Percentiles rank a stretch among this genome's conserved stretches.
Conservation (phyloP, 192 early-diverging fungal species). For the Allomyces javanicus region DNA sequence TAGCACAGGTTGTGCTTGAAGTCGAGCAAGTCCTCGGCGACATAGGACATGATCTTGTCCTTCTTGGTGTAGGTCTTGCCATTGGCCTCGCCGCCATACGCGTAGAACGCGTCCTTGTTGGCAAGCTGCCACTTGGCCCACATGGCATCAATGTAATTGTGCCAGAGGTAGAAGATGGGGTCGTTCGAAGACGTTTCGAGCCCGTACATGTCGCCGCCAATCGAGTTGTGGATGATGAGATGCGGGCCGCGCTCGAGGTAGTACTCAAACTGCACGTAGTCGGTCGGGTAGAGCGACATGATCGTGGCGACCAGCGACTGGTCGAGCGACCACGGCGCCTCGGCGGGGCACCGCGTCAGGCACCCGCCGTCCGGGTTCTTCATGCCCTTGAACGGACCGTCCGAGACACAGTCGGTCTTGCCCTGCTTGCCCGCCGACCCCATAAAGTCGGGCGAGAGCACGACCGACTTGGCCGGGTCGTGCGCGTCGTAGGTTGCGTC, state of each 20-base stretch:
- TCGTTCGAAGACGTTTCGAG: conserved; percentile 14
- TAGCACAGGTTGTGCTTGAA: not conserved
- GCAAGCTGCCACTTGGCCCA: conserved; percentile 14
- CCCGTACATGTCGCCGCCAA: conserved; percentile 9
- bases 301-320: not conserved
- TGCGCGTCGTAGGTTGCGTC: not conserved
- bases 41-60: not conserved
- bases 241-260: conserved; percentile 11
- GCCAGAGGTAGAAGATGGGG: conserved; percentile 24
- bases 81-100: not conserved
- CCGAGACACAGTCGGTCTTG: not conserved
- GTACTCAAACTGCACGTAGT: conserved; percentile 2
- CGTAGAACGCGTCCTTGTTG: not conserved
- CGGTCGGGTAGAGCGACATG: not conserved
- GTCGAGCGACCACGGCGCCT: not conserved
- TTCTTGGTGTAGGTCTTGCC: not conserved
- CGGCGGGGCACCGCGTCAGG: not conserved
- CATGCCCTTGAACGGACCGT: not conserved
- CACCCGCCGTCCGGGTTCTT: not conserved
- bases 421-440: not conserved
- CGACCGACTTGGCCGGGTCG: not conserved
- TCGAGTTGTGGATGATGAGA: conserved; percentile 8
- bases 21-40: not conserved
- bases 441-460: not conserved
- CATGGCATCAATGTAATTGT: conserved; percentile 19